Percentiles rank a stretch among this genome's conserved stretches.
Conservation (phyloP, 345 rosid genomes). For the Boechera stricta region DNA sequence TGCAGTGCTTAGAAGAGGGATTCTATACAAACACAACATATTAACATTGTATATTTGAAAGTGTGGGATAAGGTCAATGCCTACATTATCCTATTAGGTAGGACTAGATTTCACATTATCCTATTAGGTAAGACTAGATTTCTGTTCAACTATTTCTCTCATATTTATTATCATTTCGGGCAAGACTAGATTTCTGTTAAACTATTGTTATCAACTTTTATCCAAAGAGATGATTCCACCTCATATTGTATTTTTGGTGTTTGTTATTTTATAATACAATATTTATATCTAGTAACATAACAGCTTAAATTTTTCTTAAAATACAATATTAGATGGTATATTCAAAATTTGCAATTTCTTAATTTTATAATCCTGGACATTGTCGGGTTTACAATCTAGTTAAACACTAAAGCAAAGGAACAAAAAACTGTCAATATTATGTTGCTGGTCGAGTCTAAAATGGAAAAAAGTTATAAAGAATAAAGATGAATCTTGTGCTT, state of each 20-base stretch:
- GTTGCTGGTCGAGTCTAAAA: constrained; percentile 2
- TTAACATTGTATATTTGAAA: background rate
- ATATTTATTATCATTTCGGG: constrained; percentile 3
- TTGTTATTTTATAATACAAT: background rate
- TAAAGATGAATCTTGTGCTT: constrained; percentile 23
- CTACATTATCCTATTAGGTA: constrained; percentile 27
- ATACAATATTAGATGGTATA: background rate
- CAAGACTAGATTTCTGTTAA: constrained; percentile 13
- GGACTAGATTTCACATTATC: constrained; percentile 17
- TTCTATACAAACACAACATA: constrained; percentile 18
- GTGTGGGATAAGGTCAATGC: constrained; percentile 18
- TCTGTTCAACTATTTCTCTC: constrained; percentile 5
- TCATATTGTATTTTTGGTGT: background rate
- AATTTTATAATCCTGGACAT: background rate
- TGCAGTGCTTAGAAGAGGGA: constrained; percentile 16
- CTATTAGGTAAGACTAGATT: constrained; percentile 22
- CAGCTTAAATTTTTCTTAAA: background rate
- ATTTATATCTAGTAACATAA: constrained; percentile 5
- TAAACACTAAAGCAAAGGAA: background rate
- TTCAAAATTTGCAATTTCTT: background rate
- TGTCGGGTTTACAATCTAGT: background rate
- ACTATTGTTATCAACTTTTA: background rate
- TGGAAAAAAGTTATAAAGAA: constrained; percentile 11
- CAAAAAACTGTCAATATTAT: background rate
- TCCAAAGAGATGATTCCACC: constrained; percentile 24